Evolutionary conservation across 2,329 filamentous ascomycete species (phyloP).

Genomic region (Rutstroemia sydowiana): DNA sequence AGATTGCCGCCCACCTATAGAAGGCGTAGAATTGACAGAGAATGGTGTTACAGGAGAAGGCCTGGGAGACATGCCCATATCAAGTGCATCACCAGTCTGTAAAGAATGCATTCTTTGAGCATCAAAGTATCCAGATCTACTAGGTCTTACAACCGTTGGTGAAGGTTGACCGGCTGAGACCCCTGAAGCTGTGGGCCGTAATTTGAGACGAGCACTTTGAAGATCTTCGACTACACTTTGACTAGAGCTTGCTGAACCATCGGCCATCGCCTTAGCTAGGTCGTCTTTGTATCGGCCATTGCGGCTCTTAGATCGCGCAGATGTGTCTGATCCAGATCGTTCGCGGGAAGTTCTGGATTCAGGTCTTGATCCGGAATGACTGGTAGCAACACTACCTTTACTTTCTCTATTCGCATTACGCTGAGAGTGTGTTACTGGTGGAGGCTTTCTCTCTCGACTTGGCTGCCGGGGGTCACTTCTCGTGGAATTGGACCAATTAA

Average conservation of each 20-base stretch:
- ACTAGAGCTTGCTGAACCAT: constrained; percentile 19
- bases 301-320: constrained; percentile 26
- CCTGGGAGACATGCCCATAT: constrained; percentile 25
- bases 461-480: constrained; percentile 11
- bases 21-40: constrained; percentile 26
- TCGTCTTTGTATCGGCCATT: constrained; percentile 28
- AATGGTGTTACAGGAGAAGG: constrained; percentile 28
- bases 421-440: constrained; percentile 18
- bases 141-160: no score
- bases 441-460: constrained; percentile 24
- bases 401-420: constrained; percentile 12
- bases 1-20: constrained; percentile 19
- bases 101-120: constrained; percentile 19
- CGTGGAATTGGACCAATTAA: constrained; percentile 12
- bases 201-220: constrained; percentile 18
- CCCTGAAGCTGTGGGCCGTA: constrained; percentile 20
- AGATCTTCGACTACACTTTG: constrained; percentile 20
- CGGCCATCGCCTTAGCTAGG: constrained; percentile 23
- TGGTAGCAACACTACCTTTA: constrained; percentile 15
- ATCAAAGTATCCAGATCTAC: constrained; percentile 22
- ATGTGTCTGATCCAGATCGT: constrained; percentile 27
- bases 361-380: constrained; percentile 22
- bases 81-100: constrained; percentile 17
- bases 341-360: constrained; percentile 24
- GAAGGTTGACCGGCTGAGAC: constrained; percentile 11